Conservation (phyloP, 78 protist species). For the Abeoforma whisleri region DNA sequence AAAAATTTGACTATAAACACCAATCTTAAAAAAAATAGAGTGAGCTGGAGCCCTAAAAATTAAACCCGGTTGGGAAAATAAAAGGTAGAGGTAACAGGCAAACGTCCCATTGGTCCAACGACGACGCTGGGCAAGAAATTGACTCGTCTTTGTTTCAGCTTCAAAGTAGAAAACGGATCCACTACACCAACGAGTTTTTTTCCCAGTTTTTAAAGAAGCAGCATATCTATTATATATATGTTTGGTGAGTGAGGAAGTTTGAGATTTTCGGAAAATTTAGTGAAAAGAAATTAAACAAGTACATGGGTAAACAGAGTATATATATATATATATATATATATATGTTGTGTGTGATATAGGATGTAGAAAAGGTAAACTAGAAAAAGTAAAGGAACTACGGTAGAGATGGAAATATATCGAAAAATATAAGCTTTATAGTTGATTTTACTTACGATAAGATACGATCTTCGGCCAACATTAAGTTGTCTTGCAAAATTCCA, state of each 20-base stretch:
- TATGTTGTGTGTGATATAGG: too few species aligned
- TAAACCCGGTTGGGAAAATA: neutral
- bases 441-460: constrained; percentile 22
- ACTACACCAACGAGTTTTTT: neutral
- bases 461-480: constrained; percentile 34
- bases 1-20: neutral
- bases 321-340: too few species aligned
- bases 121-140: constrained; percentile 23
- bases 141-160: constrained; percentile 20
- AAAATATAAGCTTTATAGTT: too few species aligned
- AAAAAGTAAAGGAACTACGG: too few species aligned
- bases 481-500: constrained; percentile 24
- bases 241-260: too few species aligned
- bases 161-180: neutral
- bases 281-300: too few species aligned
- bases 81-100: constrained; percentile 6
- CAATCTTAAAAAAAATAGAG: neutral
- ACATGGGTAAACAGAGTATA: too few species aligned
- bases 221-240: too few species aligned
- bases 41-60: neutral
- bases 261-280: too few species aligned
- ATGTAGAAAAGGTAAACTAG: too few species aligned
- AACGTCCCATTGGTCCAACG: constrained; percentile 31
- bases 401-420: too few species aligned
- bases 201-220: constrained; percentile 16